Base-by-base conservation (phyloP, 441 rosid species). In the Euphorbia schlechtendalii region DNA sequence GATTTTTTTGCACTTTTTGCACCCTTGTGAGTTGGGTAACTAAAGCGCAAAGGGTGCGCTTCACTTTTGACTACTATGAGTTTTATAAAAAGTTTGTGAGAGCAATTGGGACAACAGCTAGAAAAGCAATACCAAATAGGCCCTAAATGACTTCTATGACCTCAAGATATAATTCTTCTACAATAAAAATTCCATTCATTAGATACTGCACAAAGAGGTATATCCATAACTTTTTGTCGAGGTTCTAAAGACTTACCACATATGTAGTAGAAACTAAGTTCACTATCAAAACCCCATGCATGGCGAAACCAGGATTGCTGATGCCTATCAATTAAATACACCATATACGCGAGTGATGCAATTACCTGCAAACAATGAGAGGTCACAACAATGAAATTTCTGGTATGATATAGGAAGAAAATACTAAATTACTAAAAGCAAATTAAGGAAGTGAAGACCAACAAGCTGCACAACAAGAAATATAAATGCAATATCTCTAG, bases 381-480 rank as follows among this genome's bases (percentile, higher is more conserved):
- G 40, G 25, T n/a, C 27, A 52, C 15, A 46, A 59, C 30, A 65
- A 30, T 54, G 17, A 59, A 56, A 18, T 45, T 40, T 56, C 15
- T 21, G 32, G 62, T 21, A 38, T 59, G 14, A 38, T 38, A 38
- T 8, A 8, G 41, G 41, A 8, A 48, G 56, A 51, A 53, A 63
- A 30, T 38, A 18, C 8, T 20, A 36, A 51, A 68, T 63, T 51
- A 61, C 9, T 48, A 13, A 55, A 30, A 14, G 4, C 32, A 52
- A 40, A 17, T 4, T 21, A 41, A 21, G 40, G 59, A 64, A 61
- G 63, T 17, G 59, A 71, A 53, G 69, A 78, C 85, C 74, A 85
- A 95, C 98, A 75, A 92, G 83, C 70, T 95, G 99, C 71, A 95
- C 98, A 52, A 88, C 84, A 65, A 95, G 76, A 78, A 95, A 95